These are phyloP conservation scores for Allantophomopsis cytisporea DNA, from an alignment of 2,329 filamentous ascomycete species.

Conservation along the genomic window DNA sequence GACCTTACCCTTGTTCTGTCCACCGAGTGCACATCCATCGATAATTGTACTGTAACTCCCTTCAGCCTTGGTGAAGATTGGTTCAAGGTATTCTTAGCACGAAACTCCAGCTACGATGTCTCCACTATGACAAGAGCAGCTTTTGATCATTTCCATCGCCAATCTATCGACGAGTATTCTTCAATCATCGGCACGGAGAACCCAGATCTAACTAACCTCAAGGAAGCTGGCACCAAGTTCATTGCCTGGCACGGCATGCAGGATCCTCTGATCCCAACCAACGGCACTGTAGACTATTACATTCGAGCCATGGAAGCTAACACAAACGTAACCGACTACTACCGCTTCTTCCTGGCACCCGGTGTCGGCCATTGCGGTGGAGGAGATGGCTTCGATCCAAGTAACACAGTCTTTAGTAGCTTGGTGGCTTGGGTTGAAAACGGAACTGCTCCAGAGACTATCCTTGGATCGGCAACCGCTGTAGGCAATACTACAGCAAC, in stretches of 20 bases:
- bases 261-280: slow-evolving; percentile 20
- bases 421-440: slow-evolving; percentile 1
- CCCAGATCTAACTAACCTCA: slow-evolving; percentile 1
- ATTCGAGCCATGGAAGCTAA: slow-evolving; percentile 10
- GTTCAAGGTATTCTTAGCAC: slow-evolving; percentile 19
- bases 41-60: slow-evolving; percentile 9
- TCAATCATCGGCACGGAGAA: slow-evolving; percentile 2
- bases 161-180: slow-evolving; percentile 16
- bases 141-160: slow-evolving; percentile 12
- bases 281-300: slow-evolving; percentile 23
- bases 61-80: slow-evolving; percentile 19
- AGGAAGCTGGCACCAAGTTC: slow-evolving; percentile 4
- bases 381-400: background rate
- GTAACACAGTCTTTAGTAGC: background rate
- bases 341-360: slow-evolving; percentile 3
- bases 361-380: slow-evolving; percentile 2
- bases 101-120: slow-evolving; percentile 18
- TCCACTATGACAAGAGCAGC: slow-evolving; percentile 15
- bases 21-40: slow-evolving; percentile 1
- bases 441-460: background rate
- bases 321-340: slow-evolving; percentile 4
- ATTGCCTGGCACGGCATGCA: slow-evolving; percentile 6
- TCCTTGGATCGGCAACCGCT: no score
- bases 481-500: no score
- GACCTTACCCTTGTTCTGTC: background rate